A percentile compares a stretch with the other conserved stretches of the same genome.
phyloP scores from a whole-genome alignment of 176 grass and related monocot genomes.

The Elaeis guineensis region DNA sequence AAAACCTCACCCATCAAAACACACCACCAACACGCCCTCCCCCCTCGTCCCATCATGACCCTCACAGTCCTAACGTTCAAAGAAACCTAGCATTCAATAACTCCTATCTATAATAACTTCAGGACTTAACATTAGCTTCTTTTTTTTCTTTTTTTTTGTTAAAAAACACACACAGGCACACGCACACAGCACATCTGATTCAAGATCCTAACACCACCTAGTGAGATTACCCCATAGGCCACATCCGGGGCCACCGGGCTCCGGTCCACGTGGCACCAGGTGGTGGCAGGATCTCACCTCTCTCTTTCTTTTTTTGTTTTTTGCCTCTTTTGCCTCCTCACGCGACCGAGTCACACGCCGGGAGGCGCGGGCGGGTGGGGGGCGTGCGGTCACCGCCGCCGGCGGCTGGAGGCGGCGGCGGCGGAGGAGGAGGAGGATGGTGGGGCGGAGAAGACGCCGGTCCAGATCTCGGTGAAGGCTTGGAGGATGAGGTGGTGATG shows the following conservation, averaged over 20 bases:
- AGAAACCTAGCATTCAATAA: no score
- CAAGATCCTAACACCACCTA: constrained; percentile 46
- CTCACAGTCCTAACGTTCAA: no score
- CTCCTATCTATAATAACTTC: no score
- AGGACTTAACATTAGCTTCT: no score
- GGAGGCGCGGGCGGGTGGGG: neutral
- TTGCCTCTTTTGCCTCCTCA: no score
- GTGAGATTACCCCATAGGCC: constrained; percentile 13
- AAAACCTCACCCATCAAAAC: no score
- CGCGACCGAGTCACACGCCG: neutral
- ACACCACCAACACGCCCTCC: no score
- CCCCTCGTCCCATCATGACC: no score
- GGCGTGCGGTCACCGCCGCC: neutral
- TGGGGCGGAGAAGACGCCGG: constrained; percentile 27
- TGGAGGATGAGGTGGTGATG: constrained; percentile 92
- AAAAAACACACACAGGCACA: neutral
- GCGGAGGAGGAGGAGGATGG: neutral
- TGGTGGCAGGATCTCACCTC: constrained; percentile 76
- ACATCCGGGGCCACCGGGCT: no score
- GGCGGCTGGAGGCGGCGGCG: neutral
- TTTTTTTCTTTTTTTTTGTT: no score
- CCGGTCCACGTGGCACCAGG: constrained; percentile 26
- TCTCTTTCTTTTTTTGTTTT: neutral
- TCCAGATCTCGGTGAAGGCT: constrained; percentile 91
- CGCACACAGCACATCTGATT: neutral